Evolutionary conservation across 352 stramenopile species (phyloP), one percentile per base, ranked within the genome.

Genomic region (Pythium insidiosum): DNA sequence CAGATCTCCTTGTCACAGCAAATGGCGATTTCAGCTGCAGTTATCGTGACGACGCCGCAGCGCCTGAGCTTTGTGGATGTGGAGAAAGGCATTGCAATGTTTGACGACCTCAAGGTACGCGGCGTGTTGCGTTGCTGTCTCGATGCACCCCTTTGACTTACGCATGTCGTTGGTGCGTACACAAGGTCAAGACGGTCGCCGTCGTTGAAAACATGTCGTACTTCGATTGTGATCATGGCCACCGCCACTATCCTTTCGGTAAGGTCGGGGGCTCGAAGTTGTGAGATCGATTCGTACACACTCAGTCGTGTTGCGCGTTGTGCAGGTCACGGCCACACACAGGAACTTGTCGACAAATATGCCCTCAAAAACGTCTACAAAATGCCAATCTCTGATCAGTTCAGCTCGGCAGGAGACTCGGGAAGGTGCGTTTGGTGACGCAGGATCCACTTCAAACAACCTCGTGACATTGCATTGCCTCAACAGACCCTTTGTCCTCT

Each of bases 121-220:
- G 0, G 19, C 29, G 12, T 29, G 16, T 38, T 31, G 12, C 19
- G 18, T 24, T 1, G 18, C 3, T 12, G 3, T 34, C 25, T 11
- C 18, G 2, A 20, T 4, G 15, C 20, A 13, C 1, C 35, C 23
- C 38, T 15, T 31, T n/a, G 21, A 34, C 45, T 34, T n/a, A n/a
- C 25, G 31, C 22, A 15, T 34, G 4, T 6, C 44, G 30, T 34
- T 43, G 16, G 23, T 22, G 15, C 6, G 13, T 64, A 6, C n/a
- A n/a, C n/a, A 9, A 91, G 74, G 92, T 99, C 29, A 95, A 94
- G 42, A 98, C 90, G 6, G 66, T 97, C 5, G 95, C 95, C 11
- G 82, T 99, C 11, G 97, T 99, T 5, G 95, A 99, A 55, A 99
- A 99, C 66, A 99, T 99, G 96, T 88, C 95, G 16, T 99, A 98